Conservation (phyloP, 352 stramenopile genomes). For the Globisporangium viniferum region DNA sequence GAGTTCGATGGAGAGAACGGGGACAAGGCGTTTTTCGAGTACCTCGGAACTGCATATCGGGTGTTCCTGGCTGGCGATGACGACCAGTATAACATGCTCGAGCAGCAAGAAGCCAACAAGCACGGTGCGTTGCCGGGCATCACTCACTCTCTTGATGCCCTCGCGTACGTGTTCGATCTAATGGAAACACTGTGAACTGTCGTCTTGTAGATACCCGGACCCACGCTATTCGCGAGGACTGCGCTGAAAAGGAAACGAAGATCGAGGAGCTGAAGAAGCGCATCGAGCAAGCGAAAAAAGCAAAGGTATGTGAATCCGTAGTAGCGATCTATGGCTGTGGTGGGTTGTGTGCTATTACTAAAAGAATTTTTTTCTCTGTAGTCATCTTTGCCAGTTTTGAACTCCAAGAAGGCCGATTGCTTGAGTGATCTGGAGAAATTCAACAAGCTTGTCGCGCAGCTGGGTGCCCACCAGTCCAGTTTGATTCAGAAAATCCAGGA, state of each 20-base stretch:
- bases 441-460: constrained; percentile 77
- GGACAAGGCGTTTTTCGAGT: constrained; percentile 94
- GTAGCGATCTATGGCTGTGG: neutral
- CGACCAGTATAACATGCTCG: constrained; percentile 83
- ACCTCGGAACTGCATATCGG: constrained; percentile 89
- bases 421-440: constrained; percentile 92
- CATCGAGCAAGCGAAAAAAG: constrained; percentile 64
- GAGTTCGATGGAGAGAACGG: constrained; percentile 71
- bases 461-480: constrained; percentile 71
- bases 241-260: constrained; percentile 41
- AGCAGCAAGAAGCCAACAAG: constrained; percentile 69
- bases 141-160: neutral
- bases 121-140: constrained; percentile 26
- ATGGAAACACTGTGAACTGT: constrained; percentile 3
- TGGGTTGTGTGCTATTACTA: neutral
- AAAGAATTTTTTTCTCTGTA: neutral
- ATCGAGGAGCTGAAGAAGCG: constrained; percentile 60
- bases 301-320: constrained; percentile 38
- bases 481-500: constrained; percentile 89
- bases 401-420: constrained; percentile 86
- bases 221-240: constrained; percentile 49
- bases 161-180: neutral
- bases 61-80: constrained; percentile 95
- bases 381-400: constrained; percentile 70
- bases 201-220: constrained; percentile 43